Evolutionary conservation across 2,329 filamentous ascomycete species (phyloP).

Genomic region (Cladorrhinum sp.): DNA sequence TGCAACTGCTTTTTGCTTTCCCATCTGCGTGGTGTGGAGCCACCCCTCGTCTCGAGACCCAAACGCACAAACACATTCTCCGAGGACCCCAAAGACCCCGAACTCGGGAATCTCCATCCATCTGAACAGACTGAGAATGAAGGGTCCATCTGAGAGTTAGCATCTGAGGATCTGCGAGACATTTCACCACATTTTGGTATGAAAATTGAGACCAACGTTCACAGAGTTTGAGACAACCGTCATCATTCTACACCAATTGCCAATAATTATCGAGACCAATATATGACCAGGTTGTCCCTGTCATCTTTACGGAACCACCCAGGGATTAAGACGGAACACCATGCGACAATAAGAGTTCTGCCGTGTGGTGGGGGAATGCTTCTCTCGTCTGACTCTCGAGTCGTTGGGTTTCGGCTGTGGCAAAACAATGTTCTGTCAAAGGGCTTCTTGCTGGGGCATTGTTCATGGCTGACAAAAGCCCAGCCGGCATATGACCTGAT

Average conservation of each 20-base stretch:
- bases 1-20: constrained; percentile 1
- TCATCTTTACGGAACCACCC: neutral
- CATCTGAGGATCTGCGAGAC: neutral
- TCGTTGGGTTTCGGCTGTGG: neutral
- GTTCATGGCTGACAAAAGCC: neutral
- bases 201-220: no score
- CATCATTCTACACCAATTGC: neutral
- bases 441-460: neutral
- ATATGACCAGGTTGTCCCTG: neutral
- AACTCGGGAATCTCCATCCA: neutral
- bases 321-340: constrained; percentile 5
- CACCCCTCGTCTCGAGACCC: neutral
- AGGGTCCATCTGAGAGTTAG: neutral
- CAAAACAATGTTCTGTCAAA: neutral
- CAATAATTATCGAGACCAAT: neutral
- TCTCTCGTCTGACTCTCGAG: no score
- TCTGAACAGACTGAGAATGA: neutral
- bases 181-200: neutral
- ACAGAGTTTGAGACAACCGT: neutral
- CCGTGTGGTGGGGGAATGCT: neutral
- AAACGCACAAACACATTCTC: neutral
- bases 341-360: neutral
- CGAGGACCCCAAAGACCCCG: constrained; percentile 4
- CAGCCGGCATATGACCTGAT: neutral
- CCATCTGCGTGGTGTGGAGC: neutral